These are phyloP conservation scores for Ganoderma lucidum DNA, from an alignment of 1,284 basidiomycete species.

Conservation along the genomic window DNA sequence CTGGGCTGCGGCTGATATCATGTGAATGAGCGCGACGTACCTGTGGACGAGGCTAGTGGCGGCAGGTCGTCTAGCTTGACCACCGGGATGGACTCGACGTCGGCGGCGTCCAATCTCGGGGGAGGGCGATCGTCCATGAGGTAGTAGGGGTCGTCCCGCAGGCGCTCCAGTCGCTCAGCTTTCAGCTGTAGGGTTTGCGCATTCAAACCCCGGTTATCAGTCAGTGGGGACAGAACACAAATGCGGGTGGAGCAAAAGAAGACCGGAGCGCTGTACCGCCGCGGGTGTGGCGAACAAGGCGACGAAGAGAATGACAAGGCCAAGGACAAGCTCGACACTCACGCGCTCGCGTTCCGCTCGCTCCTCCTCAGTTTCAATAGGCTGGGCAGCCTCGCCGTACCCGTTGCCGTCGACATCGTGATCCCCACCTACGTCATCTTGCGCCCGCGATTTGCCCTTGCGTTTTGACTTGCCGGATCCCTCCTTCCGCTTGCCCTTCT, in stretches of 20 bases:
- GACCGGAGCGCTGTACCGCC: not conserved
- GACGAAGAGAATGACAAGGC: slow-evolving; percentile 5
- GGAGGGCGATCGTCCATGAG: slow-evolving; percentile 70
- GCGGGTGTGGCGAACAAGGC: not conserved
- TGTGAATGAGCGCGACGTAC: slow-evolving; percentile 38
- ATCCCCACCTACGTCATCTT: slow-evolving; percentile 29
- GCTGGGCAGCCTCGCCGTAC: slow-evolving; percentile 38
- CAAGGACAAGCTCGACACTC: slow-evolving; percentile 34
- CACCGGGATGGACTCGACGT: slow-evolving; percentile 87
- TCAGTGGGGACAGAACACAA: slow-evolving; percentile 9
- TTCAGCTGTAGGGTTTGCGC: slow-evolving; percentile 58
- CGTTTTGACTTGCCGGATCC: slow-evolving; percentile 38
- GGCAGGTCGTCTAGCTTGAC: slow-evolving; percentile 80
- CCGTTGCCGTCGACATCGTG: slow-evolving; percentile 49
- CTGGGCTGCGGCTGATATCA: slow-evolving; percentile 8
- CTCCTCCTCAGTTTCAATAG: slow-evolving; percentile 65
- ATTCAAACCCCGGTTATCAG: slow-evolving; percentile 8
- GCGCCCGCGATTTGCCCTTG: slow-evolving; percentile 39
- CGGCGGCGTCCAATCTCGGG: slow-evolving; percentile 50
- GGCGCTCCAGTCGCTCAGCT: slow-evolving; percentile 75
- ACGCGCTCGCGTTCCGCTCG: slow-evolving; percentile 66
- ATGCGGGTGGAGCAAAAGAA: not conserved
- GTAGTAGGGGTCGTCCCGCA: slow-evolving; percentile 89
- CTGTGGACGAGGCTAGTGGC: slow-evolving; percentile 46
- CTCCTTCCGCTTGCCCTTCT: slow-evolving; percentile 57